Evolutionary conservation across 352 stramenopile genomes (phyloP), one percentile per base, ranked within the genome.

Genomic region (Pythium sp.): DNA sequence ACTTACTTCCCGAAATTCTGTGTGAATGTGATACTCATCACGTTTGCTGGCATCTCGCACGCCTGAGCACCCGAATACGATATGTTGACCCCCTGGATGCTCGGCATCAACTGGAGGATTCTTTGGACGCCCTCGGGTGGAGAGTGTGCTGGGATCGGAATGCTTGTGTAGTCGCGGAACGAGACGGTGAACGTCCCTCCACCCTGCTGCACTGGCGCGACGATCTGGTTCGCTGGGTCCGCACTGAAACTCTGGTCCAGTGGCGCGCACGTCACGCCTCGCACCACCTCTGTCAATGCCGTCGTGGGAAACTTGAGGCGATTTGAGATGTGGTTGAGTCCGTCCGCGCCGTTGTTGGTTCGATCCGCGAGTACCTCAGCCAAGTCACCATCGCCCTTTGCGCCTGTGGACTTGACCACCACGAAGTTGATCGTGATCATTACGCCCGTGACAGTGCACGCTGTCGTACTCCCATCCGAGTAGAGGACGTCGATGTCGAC

Each of bases 1-100:
- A 89, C 83, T 18, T 86, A 92, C 86, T 87, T 86, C 47, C 79
- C 84, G 74, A 92, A 94, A 68, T 94, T 85, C 63, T 92, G 84
- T 1, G 80, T 94, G 66, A 94, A 94, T 32, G 82, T 92, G 46
- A 94, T 63, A 22, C 74, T 78, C 56, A 87, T 88, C 49, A 84
- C 70, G 60, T 92, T 94, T 34, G 74, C 64, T 2, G 84, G 86
- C 0, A 73, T 85, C 58, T 89, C 80, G 38, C 86, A 94, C 7
- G 75, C 81, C 62, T 91, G 79, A 0, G 81, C 78, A 49, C 82
- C 85, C 0, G 79, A 77, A 64, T 83, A 85, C 32, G 64, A 81
- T 15, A 94, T 72, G 18, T 76, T 64, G 15, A 94, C 70, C 43
- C 82, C 82, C 51, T 85, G 68, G 43, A 92, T 84, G 1, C 75